A percentile compares a stretch with the other conserved stretches of the same genome.
Conservation (phyloP, 176 grass and related monocot genomes). For the Typha latifolia region DNA sequence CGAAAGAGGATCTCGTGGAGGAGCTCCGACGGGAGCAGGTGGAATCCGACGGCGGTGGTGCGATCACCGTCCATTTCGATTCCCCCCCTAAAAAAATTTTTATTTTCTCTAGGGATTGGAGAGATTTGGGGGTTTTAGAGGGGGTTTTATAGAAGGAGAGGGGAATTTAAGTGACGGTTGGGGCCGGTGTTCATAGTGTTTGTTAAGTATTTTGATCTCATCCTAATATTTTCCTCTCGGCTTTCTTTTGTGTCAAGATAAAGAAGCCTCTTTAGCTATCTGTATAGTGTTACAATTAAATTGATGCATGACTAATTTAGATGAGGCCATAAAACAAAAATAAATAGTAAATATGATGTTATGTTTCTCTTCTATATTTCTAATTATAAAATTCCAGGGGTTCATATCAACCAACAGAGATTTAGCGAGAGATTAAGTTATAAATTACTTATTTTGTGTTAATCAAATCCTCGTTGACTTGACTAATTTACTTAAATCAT, state of each 20-base stretch:
- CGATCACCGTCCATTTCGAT: slow-evolving; percentile 6
- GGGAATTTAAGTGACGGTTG: not conserved
- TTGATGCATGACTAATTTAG: no score
- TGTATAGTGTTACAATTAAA: no score
- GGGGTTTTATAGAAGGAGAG: not conserved
- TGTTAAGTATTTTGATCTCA: not conserved
- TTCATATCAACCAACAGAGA: no score
- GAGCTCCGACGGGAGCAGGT: slow-evolving; percentile 63
- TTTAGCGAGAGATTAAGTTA: no score
- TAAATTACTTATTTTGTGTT: no score
- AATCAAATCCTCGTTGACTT: no score
- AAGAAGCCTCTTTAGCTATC: not conserved
- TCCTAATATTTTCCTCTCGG: not conserved
- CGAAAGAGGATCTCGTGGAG: slow-evolving; percentile 75
- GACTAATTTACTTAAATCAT: no score
- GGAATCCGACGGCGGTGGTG: slow-evolving; percentile 24
- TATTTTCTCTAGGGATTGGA: not conserved
- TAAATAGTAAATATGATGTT: no score
- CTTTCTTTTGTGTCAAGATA: not conserved
- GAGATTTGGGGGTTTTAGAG: not conserved
- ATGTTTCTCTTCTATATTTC: no score
- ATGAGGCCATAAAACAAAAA: no score
- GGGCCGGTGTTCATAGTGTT: not conserved
- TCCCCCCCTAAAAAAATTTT: no score
- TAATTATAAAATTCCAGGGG: no score